Evolutionary conservation across 2,329 filamentous ascomycete genomes (phyloP).

Genomic region (Neonectria coccinea): DNA sequence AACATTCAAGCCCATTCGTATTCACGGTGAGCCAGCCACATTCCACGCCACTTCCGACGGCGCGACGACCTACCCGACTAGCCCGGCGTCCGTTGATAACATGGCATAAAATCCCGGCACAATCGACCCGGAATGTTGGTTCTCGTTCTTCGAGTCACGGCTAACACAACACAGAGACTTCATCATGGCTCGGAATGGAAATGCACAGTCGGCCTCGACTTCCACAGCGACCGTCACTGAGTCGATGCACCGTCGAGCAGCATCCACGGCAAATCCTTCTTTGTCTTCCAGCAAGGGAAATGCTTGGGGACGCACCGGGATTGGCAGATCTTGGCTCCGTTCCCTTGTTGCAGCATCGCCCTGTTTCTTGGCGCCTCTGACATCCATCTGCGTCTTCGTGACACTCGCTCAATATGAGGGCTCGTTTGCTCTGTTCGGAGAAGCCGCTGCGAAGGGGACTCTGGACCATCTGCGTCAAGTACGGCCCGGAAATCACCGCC

Average conservation of each 20-base stretch:
- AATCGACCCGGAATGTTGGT: background rate
- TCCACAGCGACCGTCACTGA: conserved; percentile 13
- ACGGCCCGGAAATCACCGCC: conserved; percentile 32
- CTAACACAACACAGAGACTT: background rate
- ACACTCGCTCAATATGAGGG: conserved; percentile 40
- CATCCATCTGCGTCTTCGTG: conserved; percentile 40
- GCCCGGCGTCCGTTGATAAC: background rate
- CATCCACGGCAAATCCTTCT: background rate
- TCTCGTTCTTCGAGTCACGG: background rate
- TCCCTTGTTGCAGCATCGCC: conserved; percentile 42
- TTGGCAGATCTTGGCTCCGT: conserved; percentile 40
- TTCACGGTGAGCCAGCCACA: background rate
- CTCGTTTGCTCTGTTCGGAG: conserved; percentile 30
- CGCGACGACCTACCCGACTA: background rate
- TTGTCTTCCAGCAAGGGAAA: background rate
- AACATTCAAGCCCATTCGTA: too few species aligned
- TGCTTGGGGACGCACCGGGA: conserved; percentile 43
- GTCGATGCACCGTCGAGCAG: conserved; percentile 3
- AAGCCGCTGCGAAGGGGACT: conserved; percentile 24
- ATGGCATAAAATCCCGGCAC: background rate
- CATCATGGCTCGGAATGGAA: conserved; percentile 6
- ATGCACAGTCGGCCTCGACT: background rate
- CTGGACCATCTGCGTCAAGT: conserved; percentile 31
- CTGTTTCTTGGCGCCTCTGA: conserved; percentile 39
- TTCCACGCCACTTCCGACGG: background rate